Conservation (phyloP, 83 land plant genomes). For the Picea abies region DNA sequence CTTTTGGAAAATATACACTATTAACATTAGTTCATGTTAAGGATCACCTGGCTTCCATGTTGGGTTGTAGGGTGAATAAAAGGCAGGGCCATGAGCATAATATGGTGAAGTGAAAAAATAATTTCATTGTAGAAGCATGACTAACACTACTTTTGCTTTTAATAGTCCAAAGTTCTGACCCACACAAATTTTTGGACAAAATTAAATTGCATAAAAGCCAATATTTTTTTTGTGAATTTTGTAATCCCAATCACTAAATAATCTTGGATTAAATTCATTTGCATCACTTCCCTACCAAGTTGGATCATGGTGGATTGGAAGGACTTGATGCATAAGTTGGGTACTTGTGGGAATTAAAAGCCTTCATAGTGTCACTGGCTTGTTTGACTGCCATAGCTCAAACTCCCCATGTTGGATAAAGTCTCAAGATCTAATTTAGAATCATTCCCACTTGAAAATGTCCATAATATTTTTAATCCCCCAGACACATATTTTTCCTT, state of each 20-base stretch:
- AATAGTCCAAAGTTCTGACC: conserved; percentile 52
- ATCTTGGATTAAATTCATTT: conserved; percentile 44
- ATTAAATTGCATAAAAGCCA: conserved; percentile 41
- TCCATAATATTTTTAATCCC: background rate
- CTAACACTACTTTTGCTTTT: conserved; percentile 41
- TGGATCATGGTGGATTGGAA: conserved; percentile 37
- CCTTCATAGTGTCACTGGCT: conserved; percentile 36
- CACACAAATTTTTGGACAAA: conserved; percentile 42
- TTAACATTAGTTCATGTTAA: background rate
- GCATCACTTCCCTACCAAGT: conserved; percentile 47
- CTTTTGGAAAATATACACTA: too few species aligned
- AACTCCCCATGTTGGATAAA: conserved; percentile 36
- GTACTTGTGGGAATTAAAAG: conserved; percentile 37
- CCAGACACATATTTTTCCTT: background rate
- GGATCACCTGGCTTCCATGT: conserved; percentile 27
- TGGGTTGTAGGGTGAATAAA: conserved; percentile 23
- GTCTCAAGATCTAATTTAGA: conserved; percentile 47
- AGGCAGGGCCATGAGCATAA: conserved; percentile 35
- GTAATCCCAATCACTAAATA: conserved; percentile 40
- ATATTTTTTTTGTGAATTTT: conserved; percentile 31
- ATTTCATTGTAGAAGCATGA: conserved; percentile 32
- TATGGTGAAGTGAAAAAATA: conserved; percentile 25
- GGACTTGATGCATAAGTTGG: conserved; percentile 20
- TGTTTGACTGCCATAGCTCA: conserved; percentile 28
- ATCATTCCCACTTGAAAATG: conserved; percentile 64